Evolutionary conservation across 1,284 basidiomycete genomes (phyloP).

Genomic region (Kwoniella shivajii): DNA sequence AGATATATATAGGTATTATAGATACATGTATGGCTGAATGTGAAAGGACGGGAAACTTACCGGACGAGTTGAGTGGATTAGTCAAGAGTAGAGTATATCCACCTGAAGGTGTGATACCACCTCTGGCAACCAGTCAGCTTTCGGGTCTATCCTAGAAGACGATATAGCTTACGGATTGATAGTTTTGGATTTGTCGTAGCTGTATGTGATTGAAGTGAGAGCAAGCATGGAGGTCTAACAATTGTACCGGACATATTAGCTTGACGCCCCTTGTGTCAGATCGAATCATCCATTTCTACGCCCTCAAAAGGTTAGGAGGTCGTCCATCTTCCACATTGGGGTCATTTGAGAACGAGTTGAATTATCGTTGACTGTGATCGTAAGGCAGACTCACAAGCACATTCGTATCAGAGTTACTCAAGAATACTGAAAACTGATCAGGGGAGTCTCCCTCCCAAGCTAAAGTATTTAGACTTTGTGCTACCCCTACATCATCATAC

Average conservation of each 20-base stretch:
- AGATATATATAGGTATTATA: background rate
- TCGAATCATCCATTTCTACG: background rate
- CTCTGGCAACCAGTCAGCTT: background rate
- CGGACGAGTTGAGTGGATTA: constrained; percentile 61
- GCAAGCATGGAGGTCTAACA: constrained; percentile 36
- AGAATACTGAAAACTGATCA: constrained; percentile 40
- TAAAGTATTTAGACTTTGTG: constrained; percentile 40
- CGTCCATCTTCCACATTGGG: too few relatives aligned
- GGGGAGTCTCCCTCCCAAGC: constrained; percentile 35
- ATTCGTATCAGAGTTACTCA: constrained; percentile 38
- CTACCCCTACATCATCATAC: constrained; percentile 31
- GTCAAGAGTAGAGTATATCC: constrained; percentile 65
- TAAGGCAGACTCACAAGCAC: constrained; percentile 44
- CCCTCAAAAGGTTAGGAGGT: too few relatives aligned
- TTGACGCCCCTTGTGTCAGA: background rate
- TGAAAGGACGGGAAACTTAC: constrained; percentile 54
- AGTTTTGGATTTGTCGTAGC: constrained; percentile 34
- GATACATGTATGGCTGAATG: background rate
- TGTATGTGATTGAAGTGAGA: constrained; percentile 24
- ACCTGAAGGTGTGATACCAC: constrained; percentile 22
- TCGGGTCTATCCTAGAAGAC: background rate
- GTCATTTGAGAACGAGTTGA: too few relatives aligned
- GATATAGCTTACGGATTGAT: constrained; percentile 36
- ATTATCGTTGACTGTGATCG: too few relatives aligned
- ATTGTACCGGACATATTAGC: background rate